Evolutionary conservation across 306 rosid genomes (phyloP), one percentile per base, ranked within the genome.

Genomic region (Cicer arietinum): DNA sequence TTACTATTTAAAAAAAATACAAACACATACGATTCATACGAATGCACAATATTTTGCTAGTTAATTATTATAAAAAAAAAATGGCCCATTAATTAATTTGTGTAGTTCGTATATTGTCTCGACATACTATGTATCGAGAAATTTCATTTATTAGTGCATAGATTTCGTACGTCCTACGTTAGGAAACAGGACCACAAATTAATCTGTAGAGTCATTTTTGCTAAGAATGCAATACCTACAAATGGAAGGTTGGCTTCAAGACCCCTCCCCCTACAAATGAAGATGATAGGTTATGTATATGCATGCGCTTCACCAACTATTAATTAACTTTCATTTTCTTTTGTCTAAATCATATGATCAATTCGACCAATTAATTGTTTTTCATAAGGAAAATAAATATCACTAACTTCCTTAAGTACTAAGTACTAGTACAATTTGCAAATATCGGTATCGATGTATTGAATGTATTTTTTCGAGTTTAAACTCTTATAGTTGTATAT

Each of bases 121-220:
- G 48, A 37, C 69, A 45, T 78, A 78, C 60, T 14, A 57, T 56
- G 69, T 73, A 66, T 18, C 14, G 8, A 17, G 56, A 48, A 77
- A 71, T 18, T 47, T 81, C 65, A 81, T 80, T 78, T 73, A 66
- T 43, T 8, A 61, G 16, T 8, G 51, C 5, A 8, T 43, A 11
- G 14, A 67, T 77, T 81, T 59, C 81, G 20, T 80, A 71, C 65
- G 75, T 62, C 48, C 44, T 72, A 56, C 73, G 81, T 41, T 44
- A 71, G 75, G 62, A 67, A 2, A 57, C 1, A 73, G 92, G 88
- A 88, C 88, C 87, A 80, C 85, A 10, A 3, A 17, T 47, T 7
- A 6, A n/a, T 71, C 4, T 6, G 53, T 39, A 75, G 67, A n/a
- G 63, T 40, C 11, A 17, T 62, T 37, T 57, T 11, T 30, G 3